Percentiles rank a stretch among this genome's conserved stretches.
These are phyloP conservation scores for Yarrowia keelungensis DNA, from an alignment of 805 yeast genomes.

Conservation along the genomic window DNA sequence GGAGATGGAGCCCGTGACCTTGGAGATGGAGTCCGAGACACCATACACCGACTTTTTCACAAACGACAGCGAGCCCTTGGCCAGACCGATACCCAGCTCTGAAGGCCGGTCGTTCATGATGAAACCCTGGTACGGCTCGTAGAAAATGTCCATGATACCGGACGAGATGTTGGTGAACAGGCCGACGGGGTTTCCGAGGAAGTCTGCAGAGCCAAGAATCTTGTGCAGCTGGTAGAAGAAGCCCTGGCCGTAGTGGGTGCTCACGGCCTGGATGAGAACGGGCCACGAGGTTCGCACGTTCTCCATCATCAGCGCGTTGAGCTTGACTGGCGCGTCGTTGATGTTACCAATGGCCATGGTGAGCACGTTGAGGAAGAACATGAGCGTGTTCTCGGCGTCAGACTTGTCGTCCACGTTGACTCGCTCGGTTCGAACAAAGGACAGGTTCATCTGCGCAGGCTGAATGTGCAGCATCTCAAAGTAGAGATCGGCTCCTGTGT, in stretches of 20 bases:
- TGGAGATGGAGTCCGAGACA: constrained; percentile 89
- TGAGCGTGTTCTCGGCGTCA: constrained; percentile 66
- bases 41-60: constrained; percentile 95
- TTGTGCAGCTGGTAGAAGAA: constrained; percentile 91
- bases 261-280: constrained; percentile 68
- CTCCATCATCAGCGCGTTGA: constrained; percentile 86
- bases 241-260: constrained; percentile 89
- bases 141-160: constrained; percentile 94
- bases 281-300: constrained; percentile 88
- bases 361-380: constrained; percentile 80
- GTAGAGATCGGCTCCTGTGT: constrained; percentile 75
- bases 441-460: constrained; percentile 85
- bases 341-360: constrained; percentile 98
- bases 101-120: constrained; percentile 94
- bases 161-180: constrained; percentile 90
- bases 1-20: constrained; percentile 91
- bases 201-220: constrained; percentile 93
- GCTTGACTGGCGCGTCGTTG: constrained; percentile 92
- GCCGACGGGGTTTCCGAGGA: constrained; percentile 97
- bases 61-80: constrained; percentile 95
- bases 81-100: constrained; percentile 92
- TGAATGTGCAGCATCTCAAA: constrained; percentile 93
- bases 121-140: constrained; percentile 96
- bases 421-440: constrained; percentile 89
- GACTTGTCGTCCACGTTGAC: constrained; percentile 70